Evolutionary conservation across 768 basidiomycete species (phyloP), one percentile per base, ranked within the genome.

Genomic region (Aureoboletus auriporus): DNA sequence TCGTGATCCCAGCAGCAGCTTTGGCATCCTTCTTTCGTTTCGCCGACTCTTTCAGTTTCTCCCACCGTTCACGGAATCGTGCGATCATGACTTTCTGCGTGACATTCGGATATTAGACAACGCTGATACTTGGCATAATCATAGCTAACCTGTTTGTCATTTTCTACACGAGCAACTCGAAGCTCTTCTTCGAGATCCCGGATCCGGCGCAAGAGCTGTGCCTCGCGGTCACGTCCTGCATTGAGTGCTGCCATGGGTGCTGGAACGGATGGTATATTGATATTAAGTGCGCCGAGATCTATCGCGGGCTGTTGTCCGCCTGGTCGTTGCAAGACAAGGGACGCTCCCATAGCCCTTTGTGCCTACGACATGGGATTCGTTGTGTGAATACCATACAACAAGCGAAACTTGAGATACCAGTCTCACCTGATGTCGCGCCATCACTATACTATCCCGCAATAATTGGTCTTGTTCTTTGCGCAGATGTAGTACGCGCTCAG

Each of bases 11-110:
- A 14, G 75, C 74, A 8, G 76, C 78, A 12, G 70, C 74, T 57
- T 77, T 79, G 43, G 83, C 83, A 59, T 88, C 86, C 64, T 90
- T 88, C 71, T 92, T 91, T 51, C 86, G 81, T 66, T 84, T 89
- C 8, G 89, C 86, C 26, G 86, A 86, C 60, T 93, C 91, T 63
- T 93, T 93, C 48, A 93, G 71, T 65, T 89, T 91, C 63, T 89
- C 87, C 90, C 90, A 93, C 35, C 88, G 77, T 68, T 92, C 90
- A 26, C 86, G 80, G 68, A 88, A 92, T 58, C 86, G 85, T 17
- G 75, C 73, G 54, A 91, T 89, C 79, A 89, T 86, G 10, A 80
- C 73, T 82, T 85, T 88, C 90, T 92, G 68, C 50, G 58, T 50
- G 42, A 59, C 14, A 52, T 46, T 48, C 44, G 43, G 40, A 38